phyloP scores from a whole-genome alignment of 345 rosid genomes.

The Aurinia saxatilis region DNA sequence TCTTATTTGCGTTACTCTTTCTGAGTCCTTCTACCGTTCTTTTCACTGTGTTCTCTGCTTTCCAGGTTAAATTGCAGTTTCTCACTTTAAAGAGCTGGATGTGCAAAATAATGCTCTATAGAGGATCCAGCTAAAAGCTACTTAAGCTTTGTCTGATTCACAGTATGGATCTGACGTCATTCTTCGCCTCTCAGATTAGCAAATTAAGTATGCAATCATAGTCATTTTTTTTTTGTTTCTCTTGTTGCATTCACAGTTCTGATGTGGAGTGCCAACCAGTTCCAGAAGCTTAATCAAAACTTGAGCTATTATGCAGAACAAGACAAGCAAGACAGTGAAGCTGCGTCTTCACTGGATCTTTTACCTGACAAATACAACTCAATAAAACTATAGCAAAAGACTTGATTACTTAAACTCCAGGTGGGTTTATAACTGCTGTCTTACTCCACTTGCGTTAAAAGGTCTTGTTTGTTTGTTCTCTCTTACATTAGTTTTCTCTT shows the following conservation, averaged over 20 bases:
- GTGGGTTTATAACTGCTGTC: slow-evolving; percentile 20
- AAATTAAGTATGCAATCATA: neutral
- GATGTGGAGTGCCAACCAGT: slow-evolving; percentile 20
- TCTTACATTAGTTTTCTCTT: slow-evolving; percentile 5
- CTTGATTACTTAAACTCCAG: slow-evolving; percentile 17
- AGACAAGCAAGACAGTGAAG: slow-evolving; percentile 25
- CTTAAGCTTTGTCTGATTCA: neutral
- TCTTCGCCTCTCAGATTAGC: neutral
- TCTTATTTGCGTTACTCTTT: neutral
- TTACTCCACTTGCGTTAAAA: slow-evolving; percentile 26
- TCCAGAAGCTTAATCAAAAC: slow-evolving; percentile 25
- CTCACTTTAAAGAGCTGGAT: slow-evolving; percentile 11
- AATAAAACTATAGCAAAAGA: neutral
- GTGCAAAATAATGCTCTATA: neutral
- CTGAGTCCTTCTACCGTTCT: neutral
- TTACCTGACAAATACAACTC: slow-evolving; percentile 23
- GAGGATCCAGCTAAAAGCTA: slow-evolving; percentile 8
- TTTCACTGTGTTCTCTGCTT: neutral
- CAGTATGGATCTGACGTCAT: slow-evolving; percentile 2
- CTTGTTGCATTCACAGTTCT: slow-evolving; percentile 7
- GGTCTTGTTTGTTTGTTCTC: slow-evolving; percentile 6
- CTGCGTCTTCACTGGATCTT: neutral
- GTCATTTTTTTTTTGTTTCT: slow-evolving; percentile 1
- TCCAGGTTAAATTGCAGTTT: slow-evolving; percentile 13
- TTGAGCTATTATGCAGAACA: slow-evolving; percentile 15